Conservation (phyloP, 495 filamentous ascomycete species). For the Penicillium daleae region DNA sequence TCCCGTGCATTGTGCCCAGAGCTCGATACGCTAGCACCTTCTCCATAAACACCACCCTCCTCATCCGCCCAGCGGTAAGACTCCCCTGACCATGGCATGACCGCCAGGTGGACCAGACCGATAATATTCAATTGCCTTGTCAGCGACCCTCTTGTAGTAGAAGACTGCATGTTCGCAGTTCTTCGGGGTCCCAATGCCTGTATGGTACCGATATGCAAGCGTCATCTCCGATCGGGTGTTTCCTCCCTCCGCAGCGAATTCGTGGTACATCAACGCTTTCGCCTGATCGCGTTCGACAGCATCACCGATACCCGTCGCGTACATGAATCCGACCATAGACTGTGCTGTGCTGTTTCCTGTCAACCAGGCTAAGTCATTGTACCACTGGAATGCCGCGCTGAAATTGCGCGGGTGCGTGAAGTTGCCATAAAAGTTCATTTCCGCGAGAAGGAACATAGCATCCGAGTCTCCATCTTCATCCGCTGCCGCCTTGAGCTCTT, state of each 20-base stretch:
- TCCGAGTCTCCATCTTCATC: constrained; percentile 73
- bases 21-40: constrained; percentile 89
- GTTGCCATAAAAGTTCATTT: constrained; percentile 97
- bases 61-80: constrained; percentile 83
- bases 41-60: constrained; percentile 88
- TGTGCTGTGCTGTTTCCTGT: constrained; percentile 90
- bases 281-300: constrained; percentile 88
- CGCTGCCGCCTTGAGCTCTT: constrained; percentile 75
- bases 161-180: constrained; percentile 83
- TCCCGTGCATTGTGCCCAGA: constrained; percentile 83
- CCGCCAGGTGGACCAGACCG: constrained; percentile 92
- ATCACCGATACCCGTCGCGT: constrained; percentile 87
- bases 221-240: constrained; percentile 93
- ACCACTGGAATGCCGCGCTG: constrained; percentile 77
- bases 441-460: constrained; percentile 86
- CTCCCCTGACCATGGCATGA: constrained; percentile 70
- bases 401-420: constrained; percentile 87
- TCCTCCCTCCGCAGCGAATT: constrained; percentile 85
- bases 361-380: constrained; percentile 73
- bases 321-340: constrained; percentile 95
- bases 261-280: constrained; percentile 90
- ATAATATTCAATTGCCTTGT: constrained; percentile 86
- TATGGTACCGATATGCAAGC: constrained; percentile 81
- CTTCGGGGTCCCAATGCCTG: constrained; percentile 81
- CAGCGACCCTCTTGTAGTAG: constrained; percentile 91